Percentiles rank a stretch among this genome's conserved stretches.
Conservation (phyloP, 495 filamentous ascomycete species). For the Symbiotaphrina buchneri region DNA sequence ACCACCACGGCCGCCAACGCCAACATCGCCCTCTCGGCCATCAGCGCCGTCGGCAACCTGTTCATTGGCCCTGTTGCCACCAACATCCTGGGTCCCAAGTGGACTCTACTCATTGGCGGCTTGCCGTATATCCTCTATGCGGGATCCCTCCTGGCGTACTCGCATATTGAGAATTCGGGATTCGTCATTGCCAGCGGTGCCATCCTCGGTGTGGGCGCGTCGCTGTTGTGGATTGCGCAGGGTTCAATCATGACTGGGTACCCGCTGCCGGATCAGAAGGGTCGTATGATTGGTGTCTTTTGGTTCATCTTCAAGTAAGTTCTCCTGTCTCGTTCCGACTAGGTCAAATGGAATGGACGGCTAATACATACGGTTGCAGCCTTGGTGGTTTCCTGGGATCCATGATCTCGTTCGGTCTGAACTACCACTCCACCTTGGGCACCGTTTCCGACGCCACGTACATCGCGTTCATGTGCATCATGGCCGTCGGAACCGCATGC, state of each 20-base stretch:
- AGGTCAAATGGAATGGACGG: no score
- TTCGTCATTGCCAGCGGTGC: constrained; percentile 47
- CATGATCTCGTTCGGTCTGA: neutral
- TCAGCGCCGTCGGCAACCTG: constrained; percentile 28
- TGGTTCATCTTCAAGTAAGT: neutral
- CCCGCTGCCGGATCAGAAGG: constrained; percentile 10
- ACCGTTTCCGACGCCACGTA: neutral
- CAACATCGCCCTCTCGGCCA: constrained; percentile 16
- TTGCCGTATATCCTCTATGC: constrained; percentile 21
- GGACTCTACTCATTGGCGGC: constrained; percentile 20
- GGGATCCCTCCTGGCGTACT: constrained; percentile 1
- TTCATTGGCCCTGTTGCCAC: constrained; percentile 26
- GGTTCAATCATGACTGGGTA: constrained; percentile 5
- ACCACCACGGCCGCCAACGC: constrained; percentile 18
- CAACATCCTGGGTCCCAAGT: constrained; percentile 21
- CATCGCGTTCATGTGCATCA: neutral
- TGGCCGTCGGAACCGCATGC: neutral
- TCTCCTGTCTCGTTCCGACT: no score
- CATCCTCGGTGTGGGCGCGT: constrained; percentile 24
- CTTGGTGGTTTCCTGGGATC: neutral
- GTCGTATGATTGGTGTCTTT: neutral
- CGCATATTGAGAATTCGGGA: constrained; percentile 2
- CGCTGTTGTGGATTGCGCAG: constrained; percentile 3
- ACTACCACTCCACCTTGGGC: neutral
- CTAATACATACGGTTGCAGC: no score